Conservation (phyloP, 306 rosid genomes). For the Medicago arabica region DNA sequence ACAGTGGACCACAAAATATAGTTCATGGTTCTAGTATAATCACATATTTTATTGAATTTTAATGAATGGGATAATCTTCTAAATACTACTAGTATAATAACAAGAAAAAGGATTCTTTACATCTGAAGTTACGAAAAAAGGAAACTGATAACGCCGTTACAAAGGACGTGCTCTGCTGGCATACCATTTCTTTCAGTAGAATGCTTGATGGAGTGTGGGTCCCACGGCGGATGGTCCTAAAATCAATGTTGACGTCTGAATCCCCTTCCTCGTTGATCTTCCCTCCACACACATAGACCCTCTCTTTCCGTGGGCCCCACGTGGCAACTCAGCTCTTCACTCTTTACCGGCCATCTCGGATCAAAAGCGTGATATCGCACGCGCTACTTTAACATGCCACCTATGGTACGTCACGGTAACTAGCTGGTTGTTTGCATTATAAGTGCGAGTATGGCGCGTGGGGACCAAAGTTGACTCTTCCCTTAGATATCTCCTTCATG, state of each 20-base stretch:
- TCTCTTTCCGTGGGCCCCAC: constrained; percentile 39
- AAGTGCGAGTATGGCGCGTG: constrained; percentile 32
- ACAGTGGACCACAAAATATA: too few relatives aligned
- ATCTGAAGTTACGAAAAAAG: neutral
- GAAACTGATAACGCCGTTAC: constrained; percentile 36
- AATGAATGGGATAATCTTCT: too few relatives aligned
- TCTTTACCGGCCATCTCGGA: neutral
- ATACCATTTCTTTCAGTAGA: constrained; percentile 9
- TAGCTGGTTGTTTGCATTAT: neutral
- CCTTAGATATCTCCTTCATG: constrained; percentile 49
- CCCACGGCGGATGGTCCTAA: constrained; percentile 64
- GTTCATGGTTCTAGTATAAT: too few relatives aligned
- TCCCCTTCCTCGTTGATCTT: constrained; percentile 51
- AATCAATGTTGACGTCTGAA: constrained; percentile 61
- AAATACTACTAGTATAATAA: too few relatives aligned
- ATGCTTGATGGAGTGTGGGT: constrained; percentile 42
- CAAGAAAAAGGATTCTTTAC: neutral
- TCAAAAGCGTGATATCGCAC: neutral
- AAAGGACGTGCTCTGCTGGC: constrained; percentile 25
- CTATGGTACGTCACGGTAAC: neutral
- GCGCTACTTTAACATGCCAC: neutral
- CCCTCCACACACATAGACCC: constrained; percentile 33
- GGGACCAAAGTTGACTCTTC: constrained; percentile 51
- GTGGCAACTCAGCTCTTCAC: neutral
- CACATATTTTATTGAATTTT: too few relatives aligned